Base-by-base conservation (phyloP, 2,329 filamentous ascomycete species). In the Tolypocladium ophioglossoides region DNA sequence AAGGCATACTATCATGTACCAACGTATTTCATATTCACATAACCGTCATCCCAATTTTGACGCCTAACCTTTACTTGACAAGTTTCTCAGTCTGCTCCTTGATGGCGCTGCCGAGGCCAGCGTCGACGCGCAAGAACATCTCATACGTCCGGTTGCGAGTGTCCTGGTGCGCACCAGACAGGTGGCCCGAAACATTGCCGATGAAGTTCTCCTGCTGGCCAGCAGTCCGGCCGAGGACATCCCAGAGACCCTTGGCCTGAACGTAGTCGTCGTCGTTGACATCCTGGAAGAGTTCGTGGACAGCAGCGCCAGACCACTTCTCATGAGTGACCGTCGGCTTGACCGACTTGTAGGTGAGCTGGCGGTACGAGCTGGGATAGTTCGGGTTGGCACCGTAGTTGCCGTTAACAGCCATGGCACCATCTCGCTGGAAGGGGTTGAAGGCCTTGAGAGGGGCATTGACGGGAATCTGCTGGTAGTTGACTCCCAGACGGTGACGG, bases 341-440 rank as follows among this genome's bases (percentile, higher is more conserved):
- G 54, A 72, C 68, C 39, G 71, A 55, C 57, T 69, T 70, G 66
- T 76, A 77, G 10, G 70, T 70, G 52, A 79, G 54, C 9, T 65
- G 62, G 22, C 75, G 73, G 67, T 75, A 78, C 30, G 74, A 75
- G 40, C 74, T 76, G 22, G 74, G 72, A 62, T 84, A 85, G 68
- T 80, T 81, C 11, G 80, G 79, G 63, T 83, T 78, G 27, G 73
- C 72, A 52, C 80, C 81, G 61, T 83, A 82, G 70, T 84, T 84
- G 54, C 73, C 74, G 70, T 89, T 86, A 64, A 82, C 74, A 55
- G 83, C 79, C 85, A 89, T 90, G 56, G 68, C 65, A 18, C 87
- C 87, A 63, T 90, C 86, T 57, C 87, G 82, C 67, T 89, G 85
- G 75, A 83, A 87, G 58, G 86, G 86, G 61, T 86, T 76, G 75